Evolutionary conservation across 2,329 filamentous ascomycete genomes (phyloP).

Genomic region (Colletotrichum eleusines): DNA sequence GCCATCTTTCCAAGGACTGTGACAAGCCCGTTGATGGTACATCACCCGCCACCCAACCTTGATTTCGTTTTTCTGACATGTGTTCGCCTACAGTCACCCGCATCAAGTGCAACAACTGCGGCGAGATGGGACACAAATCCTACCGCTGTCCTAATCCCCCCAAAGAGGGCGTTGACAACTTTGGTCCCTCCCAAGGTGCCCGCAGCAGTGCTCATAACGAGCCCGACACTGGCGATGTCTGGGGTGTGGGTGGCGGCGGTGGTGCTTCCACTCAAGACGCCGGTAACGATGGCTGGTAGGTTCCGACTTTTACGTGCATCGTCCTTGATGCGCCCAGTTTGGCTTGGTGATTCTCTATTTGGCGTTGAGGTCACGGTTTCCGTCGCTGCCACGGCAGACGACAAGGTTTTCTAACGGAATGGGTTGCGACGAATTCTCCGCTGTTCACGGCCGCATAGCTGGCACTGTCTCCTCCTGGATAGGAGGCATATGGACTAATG

Average conservation of each 20-base stretch:
- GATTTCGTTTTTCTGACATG: constrained; percentile 43
- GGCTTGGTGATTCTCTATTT: constrained; percentile 22
- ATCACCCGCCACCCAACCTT: constrained; percentile 35
- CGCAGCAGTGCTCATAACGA: constrained; percentile 18
- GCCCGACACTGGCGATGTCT: constrained; percentile 24
- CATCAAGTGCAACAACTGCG: constrained; percentile 70
- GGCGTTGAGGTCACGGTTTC: constrained; percentile 33
- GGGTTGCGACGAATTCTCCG: neutral
- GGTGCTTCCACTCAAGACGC: constrained; percentile 11
- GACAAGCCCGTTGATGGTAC: constrained; percentile 68
- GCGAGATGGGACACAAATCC: constrained; percentile 60
- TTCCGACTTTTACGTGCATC: neutral
- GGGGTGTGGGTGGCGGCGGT: constrained; percentile 1
- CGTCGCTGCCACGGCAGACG: constrained; percentile 34
- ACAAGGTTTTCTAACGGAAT: constrained; percentile 35
- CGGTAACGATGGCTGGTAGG: constrained; percentile 37
- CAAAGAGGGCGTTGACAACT: constrained; percentile 46
- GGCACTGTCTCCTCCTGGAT: constrained; percentile 26
- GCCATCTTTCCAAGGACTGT: constrained; percentile 74
- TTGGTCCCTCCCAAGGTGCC: constrained; percentile 28
- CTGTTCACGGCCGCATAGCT: constrained; percentile 7
- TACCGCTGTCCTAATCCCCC: constrained; percentile 53
- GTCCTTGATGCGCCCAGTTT: neutral
- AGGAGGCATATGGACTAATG: constrained; percentile 9
- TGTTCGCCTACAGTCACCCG: constrained; percentile 55